Base-by-base conservation (phyloP, 1,284 basidiomycete species). In the Irpex sp. region DNA sequence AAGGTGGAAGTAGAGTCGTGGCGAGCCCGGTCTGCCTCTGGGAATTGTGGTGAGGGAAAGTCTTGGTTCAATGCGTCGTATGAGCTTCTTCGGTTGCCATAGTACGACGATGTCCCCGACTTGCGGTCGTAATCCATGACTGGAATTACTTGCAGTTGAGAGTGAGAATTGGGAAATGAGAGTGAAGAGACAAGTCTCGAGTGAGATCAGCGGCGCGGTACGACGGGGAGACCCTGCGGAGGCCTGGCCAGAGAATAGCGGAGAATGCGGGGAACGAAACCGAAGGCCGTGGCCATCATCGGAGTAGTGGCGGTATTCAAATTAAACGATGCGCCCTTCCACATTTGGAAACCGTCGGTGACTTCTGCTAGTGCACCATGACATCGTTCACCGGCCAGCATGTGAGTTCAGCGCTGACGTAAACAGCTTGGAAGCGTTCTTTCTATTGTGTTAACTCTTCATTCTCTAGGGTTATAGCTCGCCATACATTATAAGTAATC, bases 91-190 rank as follows among this genome's bases (percentile, higher is more conserved):
- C 84, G 83, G 19, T 79, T 83, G 35, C 85, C 87, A 66, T 90
- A 91, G 79, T 90, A 92, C 1, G 90, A 91, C 8, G 90, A 90
- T 4, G 88, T 87, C 1, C 82, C 82, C 1, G 90, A 91, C 74
- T 88, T 89, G 68, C 88, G 82, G 77, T 90, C 87, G 68, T 77
- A 78, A 58, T 82, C 81, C 81, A 83, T 83, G 53, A 49, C 58
- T 21, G 26, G 33, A 21, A 17, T 17, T 21, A 8, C 6, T 2
- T 5, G 53, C 31, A n/a, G 33, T 56, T 9, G 26, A 47, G 3
- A 4, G 35, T 56, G 59, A 13, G 37, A 17, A 3, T 26, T 61
- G 49, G 47, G 61, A 49, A 31, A 59, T 49, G 54, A 35, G 57
- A 36, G 49, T 59, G 50, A 50, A 63, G 59, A 59, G 57, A 58